Evolutionary conservation across 2,329 filamentous ascomycete genomes (phyloP).

Genomic region (Zalaria sp.): DNA sequence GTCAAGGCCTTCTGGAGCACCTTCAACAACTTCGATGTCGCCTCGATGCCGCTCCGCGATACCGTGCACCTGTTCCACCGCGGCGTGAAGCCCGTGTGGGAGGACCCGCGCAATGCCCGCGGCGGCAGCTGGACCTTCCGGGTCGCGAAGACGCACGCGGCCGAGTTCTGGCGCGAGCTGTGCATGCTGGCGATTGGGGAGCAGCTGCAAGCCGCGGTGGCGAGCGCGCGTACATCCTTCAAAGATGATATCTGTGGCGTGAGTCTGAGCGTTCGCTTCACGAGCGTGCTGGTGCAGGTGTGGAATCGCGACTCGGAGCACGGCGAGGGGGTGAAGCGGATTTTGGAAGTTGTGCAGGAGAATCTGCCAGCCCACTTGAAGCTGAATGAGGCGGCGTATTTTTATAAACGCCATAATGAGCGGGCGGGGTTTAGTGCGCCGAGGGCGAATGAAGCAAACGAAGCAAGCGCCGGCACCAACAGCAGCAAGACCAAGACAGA

Average conservation of each 20-base stretch:
- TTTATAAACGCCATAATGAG: slow-evolving; percentile 77
- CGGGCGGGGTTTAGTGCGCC: slow-evolving; percentile 53
- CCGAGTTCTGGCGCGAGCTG: slow-evolving; percentile 69
- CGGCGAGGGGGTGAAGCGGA: slow-evolving; percentile 59
- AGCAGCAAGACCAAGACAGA: background rate
- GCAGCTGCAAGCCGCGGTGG: slow-evolving; percentile 59
- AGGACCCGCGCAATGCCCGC: slow-evolving; percentile 71
- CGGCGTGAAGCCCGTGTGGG: slow-evolving; percentile 69
- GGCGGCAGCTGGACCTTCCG: slow-evolving; percentile 91
- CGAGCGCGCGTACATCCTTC: slow-evolving; percentile 37
- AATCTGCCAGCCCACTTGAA: slow-evolving; percentile 59
- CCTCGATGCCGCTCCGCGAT: slow-evolving; percentile 53
- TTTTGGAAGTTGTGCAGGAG: slow-evolving; percentile 59
- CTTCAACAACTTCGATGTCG: slow-evolving; percentile 60
- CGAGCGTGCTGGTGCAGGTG: slow-evolving; percentile 73
- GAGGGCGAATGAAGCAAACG: background rate
- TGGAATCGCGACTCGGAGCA: slow-evolving; percentile 87
- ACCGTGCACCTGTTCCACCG: slow-evolving; percentile 66
- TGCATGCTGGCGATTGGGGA: slow-evolving; percentile 74
- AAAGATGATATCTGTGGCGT: slow-evolving; percentile 81
- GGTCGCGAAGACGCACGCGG: slow-evolving; percentile 56
- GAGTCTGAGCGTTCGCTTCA: slow-evolving; percentile 76
- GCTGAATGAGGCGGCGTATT: slow-evolving; percentile 49
- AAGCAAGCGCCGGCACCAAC: background rate
- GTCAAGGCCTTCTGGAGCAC: slow-evolving; percentile 36